Evolutionary conservation across 2,329 filamentous ascomycete genomes (phyloP).

Genomic region (Cladosporium sp.): DNA sequence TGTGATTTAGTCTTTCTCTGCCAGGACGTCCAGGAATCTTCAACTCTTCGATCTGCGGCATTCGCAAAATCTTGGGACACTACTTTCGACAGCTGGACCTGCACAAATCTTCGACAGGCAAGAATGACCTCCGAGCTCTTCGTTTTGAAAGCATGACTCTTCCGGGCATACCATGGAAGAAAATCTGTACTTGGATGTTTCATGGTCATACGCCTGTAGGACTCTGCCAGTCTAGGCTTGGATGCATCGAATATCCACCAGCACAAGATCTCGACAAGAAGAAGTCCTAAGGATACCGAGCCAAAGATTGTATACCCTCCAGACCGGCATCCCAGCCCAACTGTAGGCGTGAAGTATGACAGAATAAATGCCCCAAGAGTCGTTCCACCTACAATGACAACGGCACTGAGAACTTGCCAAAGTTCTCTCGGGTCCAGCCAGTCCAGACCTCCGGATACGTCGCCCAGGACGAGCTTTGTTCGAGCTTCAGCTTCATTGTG

Average conservation of each 20-base stretch:
- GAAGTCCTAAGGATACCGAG: constrained; percentile 27
- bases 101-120: background rate
- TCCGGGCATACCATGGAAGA: background rate
- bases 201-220: background rate
- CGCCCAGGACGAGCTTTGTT: constrained; percentile 34
- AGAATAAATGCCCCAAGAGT: constrained; percentile 39
- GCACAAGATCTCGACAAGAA: constrained; percentile 36
- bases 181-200: background rate
- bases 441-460: constrained; percentile 28
- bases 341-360: constrained; percentile 43
- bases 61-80: background rate
- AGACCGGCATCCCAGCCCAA: constrained; percentile 38
- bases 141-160: background rate
- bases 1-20: constrained; percentile 7
- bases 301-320: constrained; percentile 44
- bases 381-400: constrained; percentile 35
- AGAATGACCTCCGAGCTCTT: background rate
- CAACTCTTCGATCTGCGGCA: background rate
- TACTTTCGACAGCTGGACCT: background rate
- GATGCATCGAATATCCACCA: constrained; percentile 31
- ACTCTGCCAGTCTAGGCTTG: constrained; percentile 8
- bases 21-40: background rate
- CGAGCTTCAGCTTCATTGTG: constrained; percentile 28
- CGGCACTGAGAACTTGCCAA: constrained; percentile 38
- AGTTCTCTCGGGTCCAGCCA: constrained; percentile 44